phyloP scores from a whole-genome alignment of 192 early-diverging fungal species.

The Gonapodya prolifera region DNA sequence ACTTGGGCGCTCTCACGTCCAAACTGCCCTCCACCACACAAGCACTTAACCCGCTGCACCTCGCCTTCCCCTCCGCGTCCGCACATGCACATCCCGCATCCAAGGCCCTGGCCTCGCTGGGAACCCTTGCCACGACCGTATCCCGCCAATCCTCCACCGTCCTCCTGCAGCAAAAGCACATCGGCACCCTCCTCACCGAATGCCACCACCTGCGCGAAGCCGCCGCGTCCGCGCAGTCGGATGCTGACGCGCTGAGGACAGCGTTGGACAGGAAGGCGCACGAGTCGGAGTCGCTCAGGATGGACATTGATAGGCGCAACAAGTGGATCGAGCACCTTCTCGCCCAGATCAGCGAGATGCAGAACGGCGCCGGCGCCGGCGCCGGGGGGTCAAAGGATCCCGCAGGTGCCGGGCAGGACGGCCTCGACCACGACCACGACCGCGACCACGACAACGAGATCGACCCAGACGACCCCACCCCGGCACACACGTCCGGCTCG shows the following conservation, averaged over 20 bases:
- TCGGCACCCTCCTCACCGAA: neutral
- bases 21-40: neutral
- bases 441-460: too few relatives aligned
- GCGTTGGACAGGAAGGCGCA: neutral
- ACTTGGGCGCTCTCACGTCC: neutral
- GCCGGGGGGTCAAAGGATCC: neutral
- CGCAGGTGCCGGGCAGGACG: neutral
- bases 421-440: too few relatives aligned
- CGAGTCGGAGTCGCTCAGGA: neutral
- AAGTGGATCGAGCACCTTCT: neutral
- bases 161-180: neutral
- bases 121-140: neutral
- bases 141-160: neutral
- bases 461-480: too few relatives aligned
- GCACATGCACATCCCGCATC: neutral
- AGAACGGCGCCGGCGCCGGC: too few relatives aligned
- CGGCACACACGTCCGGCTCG: too few relatives aligned
- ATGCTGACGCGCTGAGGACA: neutral
- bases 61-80: neutral
- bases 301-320: neutral
- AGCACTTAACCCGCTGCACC: too few relatives aligned
- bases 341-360: neutral
- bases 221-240: neutral
- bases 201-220: neutral
- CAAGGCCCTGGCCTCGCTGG: neutral